Conservation (phyloP, 164 flowering plant genomes). For the Macadamia tetraphylla region DNA sequence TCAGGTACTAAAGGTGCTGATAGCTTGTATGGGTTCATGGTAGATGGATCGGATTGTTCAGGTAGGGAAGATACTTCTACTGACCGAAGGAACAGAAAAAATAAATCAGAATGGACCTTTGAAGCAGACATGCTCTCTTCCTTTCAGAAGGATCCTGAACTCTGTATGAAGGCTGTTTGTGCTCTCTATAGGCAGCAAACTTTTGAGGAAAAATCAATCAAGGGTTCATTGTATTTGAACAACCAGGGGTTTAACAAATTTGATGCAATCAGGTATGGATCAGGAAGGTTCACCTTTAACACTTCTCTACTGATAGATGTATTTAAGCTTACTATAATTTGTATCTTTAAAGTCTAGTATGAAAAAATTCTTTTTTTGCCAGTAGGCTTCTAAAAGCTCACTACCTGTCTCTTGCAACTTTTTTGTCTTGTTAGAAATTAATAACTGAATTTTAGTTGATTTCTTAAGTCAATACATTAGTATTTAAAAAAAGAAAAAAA, state of each 20-base stretch:
- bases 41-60: constrained; percentile 28
- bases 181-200: constrained; percentile 70
- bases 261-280: constrained; percentile 54
- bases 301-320: background rate
- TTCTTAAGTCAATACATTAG: too few species aligned
- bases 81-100: constrained; percentile 30
- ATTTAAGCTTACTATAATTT: background rate
- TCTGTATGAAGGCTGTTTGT: constrained; percentile 83
- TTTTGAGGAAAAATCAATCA: constrained; percentile 30
- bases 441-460: too few species aligned
- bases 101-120: constrained; percentile 40
- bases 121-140: constrained; percentile 76
- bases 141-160: constrained; percentile 49
- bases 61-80: constrained; percentile 13
- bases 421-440: too few species aligned
- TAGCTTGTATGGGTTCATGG: constrained; percentile 48
- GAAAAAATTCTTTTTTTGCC: background rate
- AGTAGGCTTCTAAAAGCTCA: too few species aligned
- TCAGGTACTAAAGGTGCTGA: constrained; percentile 37
- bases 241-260: constrained; percentile 48
- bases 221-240: constrained; percentile 27
- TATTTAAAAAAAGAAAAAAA: too few species aligned
- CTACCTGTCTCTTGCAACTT: too few species aligned
- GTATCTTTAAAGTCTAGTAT: background rate
- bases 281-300: background rate